Conservation (phyloP, 768 basidiomycete genomes). For the Collybia sordida region DNA sequence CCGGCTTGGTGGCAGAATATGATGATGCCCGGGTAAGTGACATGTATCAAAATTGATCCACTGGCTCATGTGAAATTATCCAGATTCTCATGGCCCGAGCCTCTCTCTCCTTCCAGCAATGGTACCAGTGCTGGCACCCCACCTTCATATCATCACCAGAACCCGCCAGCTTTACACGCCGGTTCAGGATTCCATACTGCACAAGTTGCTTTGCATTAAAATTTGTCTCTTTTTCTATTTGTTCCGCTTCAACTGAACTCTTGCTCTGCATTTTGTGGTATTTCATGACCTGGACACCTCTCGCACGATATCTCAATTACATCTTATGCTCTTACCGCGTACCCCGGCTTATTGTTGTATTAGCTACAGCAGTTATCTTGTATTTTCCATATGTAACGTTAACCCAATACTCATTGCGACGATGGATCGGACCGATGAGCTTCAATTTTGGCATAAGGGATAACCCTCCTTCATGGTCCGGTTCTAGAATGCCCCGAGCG, state of each 20-base stretch:
- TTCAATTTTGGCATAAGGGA: too few species aligned
- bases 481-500: too few species aligned
- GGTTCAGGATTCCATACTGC: not conserved
- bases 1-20: slow-evolving; percentile 74
- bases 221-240: not conserved
- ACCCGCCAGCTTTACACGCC: not conserved
- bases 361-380: too few species aligned
- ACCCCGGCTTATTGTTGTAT: too few species aligned
- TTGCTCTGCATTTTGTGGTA: too few species aligned
- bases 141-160: slow-evolving; percentile 11
- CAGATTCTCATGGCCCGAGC: slow-evolving; percentile 32
- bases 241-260: not conserved
- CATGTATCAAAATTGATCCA: not conserved
- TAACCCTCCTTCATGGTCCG: too few species aligned
- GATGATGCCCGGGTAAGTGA: slow-evolving; percentile 79
- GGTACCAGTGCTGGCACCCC: slow-evolving; percentile 17
- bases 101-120: slow-evolving; percentile 22
- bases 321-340: too few species aligned
- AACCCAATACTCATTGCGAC: too few species aligned
- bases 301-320: too few species aligned
- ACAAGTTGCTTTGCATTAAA: not conserved
- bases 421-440: too few species aligned
- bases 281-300: too few species aligned
- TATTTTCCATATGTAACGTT: too few species aligned
- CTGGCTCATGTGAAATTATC: not conserved